These are phyloP conservation scores for Blastobotrys americana DNA, from an alignment of 805 yeast genomes.

Conservation along the genomic window DNA sequence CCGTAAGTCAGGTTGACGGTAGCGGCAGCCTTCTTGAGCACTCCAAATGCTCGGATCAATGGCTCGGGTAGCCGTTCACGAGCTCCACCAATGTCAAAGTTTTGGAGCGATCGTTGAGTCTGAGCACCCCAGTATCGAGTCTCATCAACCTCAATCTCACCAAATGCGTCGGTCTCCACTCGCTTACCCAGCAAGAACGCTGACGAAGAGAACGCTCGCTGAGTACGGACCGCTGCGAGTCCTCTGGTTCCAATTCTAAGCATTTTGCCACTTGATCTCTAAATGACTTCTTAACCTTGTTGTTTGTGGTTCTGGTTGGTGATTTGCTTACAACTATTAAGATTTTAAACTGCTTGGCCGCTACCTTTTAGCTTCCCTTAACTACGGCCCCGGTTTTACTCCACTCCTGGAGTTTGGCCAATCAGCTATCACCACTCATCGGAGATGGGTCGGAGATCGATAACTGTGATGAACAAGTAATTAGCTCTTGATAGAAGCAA, in stretches of 20 bases:
- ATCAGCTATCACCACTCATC: no score
- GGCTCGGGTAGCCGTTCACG: slow-evolving; percentile 91
- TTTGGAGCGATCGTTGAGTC: slow-evolving; percentile 80
- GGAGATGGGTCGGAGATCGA: no score
- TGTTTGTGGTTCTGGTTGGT: no score
- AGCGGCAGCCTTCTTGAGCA: slow-evolving; percentile 91
- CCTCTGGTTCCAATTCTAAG: neutral
- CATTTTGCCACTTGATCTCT: no score
- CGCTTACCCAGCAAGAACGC: slow-evolving; percentile 35
- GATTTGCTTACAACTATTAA: no score
- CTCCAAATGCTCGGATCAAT: slow-evolving; percentile 83
- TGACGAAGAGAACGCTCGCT: slow-evolving; percentile 6
- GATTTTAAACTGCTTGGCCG: no score
- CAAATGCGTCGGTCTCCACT: slow-evolving; percentile 92
- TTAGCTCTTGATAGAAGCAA: no score
- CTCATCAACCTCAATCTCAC: slow-evolving; percentile 85
- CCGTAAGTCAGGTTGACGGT: slow-evolving; percentile 81
- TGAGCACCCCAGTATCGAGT: slow-evolving; percentile 97
- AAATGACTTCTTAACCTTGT: no score
- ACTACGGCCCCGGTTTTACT: no score
- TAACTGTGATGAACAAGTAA: no score
- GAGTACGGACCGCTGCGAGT: neutral
- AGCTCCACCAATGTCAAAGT: slow-evolving; percentile 92
- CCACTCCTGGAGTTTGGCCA: no score
- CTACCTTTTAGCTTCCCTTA: no score